Evolutionary conservation across 2,329 filamentous ascomycete genomes (phyloP).

Genomic region (Pseudodiploospora longispora): DNA sequence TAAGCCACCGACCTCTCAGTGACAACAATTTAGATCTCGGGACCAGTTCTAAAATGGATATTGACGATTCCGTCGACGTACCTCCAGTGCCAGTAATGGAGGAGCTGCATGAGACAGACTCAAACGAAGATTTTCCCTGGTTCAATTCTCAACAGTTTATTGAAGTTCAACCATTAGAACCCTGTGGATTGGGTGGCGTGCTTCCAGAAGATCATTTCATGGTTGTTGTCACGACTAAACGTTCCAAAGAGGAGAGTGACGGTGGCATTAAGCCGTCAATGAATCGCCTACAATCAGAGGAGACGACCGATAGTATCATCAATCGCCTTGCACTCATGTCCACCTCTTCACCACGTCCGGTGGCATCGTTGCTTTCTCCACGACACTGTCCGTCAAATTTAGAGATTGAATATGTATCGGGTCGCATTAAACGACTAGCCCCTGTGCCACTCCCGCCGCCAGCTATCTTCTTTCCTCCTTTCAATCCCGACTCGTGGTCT

Average conservation of each 20-base stretch:
- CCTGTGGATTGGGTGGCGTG: slow-evolving; percentile 51
- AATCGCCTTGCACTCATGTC: slow-evolving; percentile 34
- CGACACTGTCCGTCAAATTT: slow-evolving; percentile 14
- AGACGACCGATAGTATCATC: slow-evolving; percentile 33
- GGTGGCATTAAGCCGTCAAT: not conserved
- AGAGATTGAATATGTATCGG: slow-evolving; percentile 38
- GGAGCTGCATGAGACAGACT: slow-evolving; percentile 26
- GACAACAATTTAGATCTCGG: slow-evolving; percentile 19
- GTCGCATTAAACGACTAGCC: slow-evolving; percentile 33
- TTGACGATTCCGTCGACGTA: slow-evolving; percentile 15
- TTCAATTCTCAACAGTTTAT: slow-evolving; percentile 33
- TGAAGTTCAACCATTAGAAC: slow-evolving; percentile 37
- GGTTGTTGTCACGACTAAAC: slow-evolving; percentile 44
- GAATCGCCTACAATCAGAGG: slow-evolving; percentile 15
- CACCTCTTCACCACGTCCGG: slow-evolving; percentile 26
- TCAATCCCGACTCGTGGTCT: slow-evolving; percentile 32
- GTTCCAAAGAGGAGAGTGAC: slow-evolving; percentile 25
- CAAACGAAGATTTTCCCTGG: slow-evolving; percentile 41
- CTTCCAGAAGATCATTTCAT: slow-evolving; percentile 57
- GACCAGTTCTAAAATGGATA: slow-evolving; percentile 20
- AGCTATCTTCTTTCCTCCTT: slow-evolving; percentile 41
- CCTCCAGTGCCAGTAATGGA: slow-evolving; percentile 26
- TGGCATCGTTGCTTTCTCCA: slow-evolving; percentile 1
- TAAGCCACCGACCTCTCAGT: slow-evolving; percentile 42
- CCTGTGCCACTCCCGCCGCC: slow-evolving; percentile 45